phyloP scores from a whole-genome alignment of 73 alveolate species.

The Paramecium tetraurelia region DNA sequence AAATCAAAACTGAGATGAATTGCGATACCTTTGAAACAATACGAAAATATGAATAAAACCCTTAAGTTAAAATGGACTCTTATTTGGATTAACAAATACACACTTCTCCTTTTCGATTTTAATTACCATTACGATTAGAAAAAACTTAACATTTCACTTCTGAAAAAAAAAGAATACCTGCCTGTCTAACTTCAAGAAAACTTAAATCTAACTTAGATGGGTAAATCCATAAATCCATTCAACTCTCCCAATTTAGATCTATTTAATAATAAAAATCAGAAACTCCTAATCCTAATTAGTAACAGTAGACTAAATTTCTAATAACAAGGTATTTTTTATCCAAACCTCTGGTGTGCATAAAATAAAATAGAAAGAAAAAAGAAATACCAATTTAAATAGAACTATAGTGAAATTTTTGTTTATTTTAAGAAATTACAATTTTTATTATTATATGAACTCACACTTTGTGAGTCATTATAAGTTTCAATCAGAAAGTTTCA shows the following conservation, averaged over 20 bases:
- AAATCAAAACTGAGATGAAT: neutral
- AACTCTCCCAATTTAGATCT: neutral
- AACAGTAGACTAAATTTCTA: neutral
- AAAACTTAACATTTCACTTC: neutral
- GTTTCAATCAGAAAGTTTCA: neutral
- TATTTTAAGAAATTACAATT: neutral
- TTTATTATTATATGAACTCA: neutral
- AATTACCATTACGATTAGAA: neutral
- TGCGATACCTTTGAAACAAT: neutral
- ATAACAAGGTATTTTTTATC: neutral
- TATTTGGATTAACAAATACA: neutral
- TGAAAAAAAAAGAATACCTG: slow-evolving; percentile 4
- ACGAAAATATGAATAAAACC: neutral
- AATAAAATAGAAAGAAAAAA: neutral
- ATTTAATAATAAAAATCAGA: neutral
- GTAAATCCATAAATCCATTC: neutral
- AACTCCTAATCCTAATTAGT: neutral
- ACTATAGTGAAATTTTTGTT: neutral
- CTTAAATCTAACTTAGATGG: neutral
- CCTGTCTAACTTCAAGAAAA: neutral
- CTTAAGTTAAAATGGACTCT: neutral
- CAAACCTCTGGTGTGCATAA: neutral
- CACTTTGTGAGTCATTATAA: neutral
- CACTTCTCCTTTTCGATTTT: neutral
- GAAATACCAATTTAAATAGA: neutral